phyloP scores from a whole-genome alignment of 345 rosid species.

The Toxicodendron radicans region DNA sequence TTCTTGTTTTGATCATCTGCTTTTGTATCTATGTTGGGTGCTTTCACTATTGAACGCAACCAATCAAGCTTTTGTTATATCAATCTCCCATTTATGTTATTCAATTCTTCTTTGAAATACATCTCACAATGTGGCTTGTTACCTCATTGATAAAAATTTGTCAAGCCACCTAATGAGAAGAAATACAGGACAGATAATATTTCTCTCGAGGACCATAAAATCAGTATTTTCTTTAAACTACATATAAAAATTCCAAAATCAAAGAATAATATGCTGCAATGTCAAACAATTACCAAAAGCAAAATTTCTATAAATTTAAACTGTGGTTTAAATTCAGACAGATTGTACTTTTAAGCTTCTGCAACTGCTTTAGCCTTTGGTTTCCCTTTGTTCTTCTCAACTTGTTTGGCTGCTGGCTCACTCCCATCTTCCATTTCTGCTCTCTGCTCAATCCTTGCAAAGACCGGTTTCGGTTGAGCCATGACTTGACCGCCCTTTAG shows the following conservation, averaged over 20 bases:
- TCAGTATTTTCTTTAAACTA: no score
- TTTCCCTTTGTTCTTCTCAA: constrained; percentile 40
- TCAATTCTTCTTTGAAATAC: no score
- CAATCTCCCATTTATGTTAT: no score
- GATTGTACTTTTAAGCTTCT: constrained; percentile 36
- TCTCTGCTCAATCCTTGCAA: constrained; percentile 65
- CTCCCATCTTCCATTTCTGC: constrained; percentile 34
- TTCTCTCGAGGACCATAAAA: no score
- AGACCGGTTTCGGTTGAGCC: constrained; percentile 84
- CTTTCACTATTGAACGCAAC: no score
- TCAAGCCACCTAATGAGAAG: no score
- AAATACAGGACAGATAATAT: no score
- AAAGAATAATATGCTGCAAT: not conserved
- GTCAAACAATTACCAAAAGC: not conserved
- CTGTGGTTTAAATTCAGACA: not conserved
- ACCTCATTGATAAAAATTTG: no score
- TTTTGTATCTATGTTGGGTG: no score
- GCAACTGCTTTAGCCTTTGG: constrained; percentile 44
- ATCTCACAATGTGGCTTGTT: no score
- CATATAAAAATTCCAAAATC: not conserved
- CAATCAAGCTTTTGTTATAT: no score
- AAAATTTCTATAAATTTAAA: not conserved
- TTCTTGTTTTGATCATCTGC: no score
- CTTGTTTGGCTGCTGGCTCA: constrained; percentile 33
- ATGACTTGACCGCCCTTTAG: constrained; percentile 78